Evolutionary conservation across 345 rosid species (phyloP).

Genomic region (Eucalyptus microcorys): DNA sequence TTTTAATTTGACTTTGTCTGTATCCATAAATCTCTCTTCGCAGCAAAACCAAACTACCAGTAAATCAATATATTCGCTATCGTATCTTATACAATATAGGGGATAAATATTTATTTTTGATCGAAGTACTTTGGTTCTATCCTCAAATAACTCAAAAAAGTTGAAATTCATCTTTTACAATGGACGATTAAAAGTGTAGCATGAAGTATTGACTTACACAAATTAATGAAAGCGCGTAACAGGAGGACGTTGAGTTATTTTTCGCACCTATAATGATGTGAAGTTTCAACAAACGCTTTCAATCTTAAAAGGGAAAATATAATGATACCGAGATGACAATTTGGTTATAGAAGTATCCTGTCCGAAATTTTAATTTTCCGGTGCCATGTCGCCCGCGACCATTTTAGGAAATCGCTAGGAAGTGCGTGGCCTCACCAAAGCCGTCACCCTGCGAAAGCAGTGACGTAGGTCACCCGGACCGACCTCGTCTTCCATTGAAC

Average conservation of each 20-base stretch:
- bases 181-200: neutral
- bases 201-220: neutral
- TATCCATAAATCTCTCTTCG: neutral
- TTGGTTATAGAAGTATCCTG: neutral
- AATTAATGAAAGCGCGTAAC: neutral
- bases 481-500: neutral
- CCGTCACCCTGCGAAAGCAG: neutral
- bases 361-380: neutral
- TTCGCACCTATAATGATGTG: neutral
- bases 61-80: neutral
- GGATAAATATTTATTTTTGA: neutral
- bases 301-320: neutral
- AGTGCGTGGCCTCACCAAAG: neutral
- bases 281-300: neutral
- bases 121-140: neutral
- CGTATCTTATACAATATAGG: too few species aligned
- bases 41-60: neutral
- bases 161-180: neutral
- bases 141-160: neutral
- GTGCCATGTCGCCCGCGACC: neutral
- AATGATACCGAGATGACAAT: neutral
- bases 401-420: neutral
- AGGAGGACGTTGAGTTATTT: neutral
- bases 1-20: too few species aligned
- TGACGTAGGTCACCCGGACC: neutral